Percentiles rank a stretch among this genome's conserved stretches.
phyloP scores from a whole-genome alignment of 768 basidiomycete genomes.

The Chalciporus chontae region DNA sequence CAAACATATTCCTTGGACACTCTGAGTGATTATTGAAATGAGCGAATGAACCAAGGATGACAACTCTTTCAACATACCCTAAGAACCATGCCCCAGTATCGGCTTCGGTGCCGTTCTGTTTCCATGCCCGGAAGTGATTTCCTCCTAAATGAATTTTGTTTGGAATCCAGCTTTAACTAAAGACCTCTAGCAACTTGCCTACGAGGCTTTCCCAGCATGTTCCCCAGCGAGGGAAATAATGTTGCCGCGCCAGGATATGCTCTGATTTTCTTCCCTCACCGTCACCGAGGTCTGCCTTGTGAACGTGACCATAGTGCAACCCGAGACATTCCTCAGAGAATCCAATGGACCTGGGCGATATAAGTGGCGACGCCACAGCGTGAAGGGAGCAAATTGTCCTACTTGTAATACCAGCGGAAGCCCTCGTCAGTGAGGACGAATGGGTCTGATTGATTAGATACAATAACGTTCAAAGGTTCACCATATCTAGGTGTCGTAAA shows the following conservation, averaged over 20 bases:
- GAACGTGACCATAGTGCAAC: slow-evolving; percentile 69
- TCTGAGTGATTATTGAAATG: slow-evolving; percentile 37
- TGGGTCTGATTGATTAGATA: slow-evolving; percentile 76
- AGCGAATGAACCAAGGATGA: background rate
- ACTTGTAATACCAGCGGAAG: slow-evolving; percentile 69
- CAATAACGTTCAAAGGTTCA: slow-evolving; percentile 83
- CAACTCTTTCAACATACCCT: slow-evolving; percentile 44
- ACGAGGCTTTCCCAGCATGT: slow-evolving; percentile 87
- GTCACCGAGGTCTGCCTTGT: slow-evolving; percentile 81
- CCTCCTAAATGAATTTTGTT: slow-evolving; percentile 49
- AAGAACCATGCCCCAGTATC: slow-evolving; percentile 83
- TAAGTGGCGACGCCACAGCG: background rate
- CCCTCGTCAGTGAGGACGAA: slow-evolving; percentile 74
- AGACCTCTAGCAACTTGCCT: slow-evolving; percentile 34
- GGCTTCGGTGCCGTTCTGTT: slow-evolving; percentile 74
- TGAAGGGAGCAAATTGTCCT: background rate
- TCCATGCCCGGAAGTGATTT: slow-evolving; percentile 87
- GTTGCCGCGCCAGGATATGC: slow-evolving; percentile 70
- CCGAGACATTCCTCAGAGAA: slow-evolving; percentile 83
- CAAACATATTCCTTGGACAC: slow-evolving; percentile 69
- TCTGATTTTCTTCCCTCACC: slow-evolving; percentile 69
- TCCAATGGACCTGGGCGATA: slow-evolving; percentile 55
- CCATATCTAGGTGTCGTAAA: slow-evolving; percentile 63
- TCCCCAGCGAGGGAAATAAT: slow-evolving; percentile 75
- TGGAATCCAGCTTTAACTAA: background rate